A percentile compares a stretch with the other conserved stretches of the same genome.
phyloP scores from a whole-genome alignment of 2,329 filamentous ascomycete genomes.

The Epichloe gansuensis region DNA sequence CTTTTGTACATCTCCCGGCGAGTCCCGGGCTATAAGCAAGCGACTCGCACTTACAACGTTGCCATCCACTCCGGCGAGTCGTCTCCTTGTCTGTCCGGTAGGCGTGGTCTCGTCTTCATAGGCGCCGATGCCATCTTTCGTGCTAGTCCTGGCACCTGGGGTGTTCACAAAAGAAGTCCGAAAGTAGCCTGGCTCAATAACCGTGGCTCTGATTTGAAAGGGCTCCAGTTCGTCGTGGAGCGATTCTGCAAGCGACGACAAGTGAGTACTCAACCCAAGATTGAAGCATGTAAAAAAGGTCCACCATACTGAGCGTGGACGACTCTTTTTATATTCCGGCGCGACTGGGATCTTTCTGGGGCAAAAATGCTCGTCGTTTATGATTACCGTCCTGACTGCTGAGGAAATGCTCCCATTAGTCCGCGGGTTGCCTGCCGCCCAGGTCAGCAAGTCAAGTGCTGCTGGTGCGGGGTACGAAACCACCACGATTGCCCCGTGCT shows the following conservation, averaged over 20 bases:
- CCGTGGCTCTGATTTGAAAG: constrained; percentile 29
- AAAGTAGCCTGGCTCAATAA: constrained; percentile 41
- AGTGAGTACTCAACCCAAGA: neutral
- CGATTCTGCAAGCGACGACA: constrained; percentile 31
- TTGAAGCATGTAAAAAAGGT: no score
- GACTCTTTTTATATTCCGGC: no score
- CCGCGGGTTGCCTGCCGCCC: no score
- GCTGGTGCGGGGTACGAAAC: constrained; percentile 29
- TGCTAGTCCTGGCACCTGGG: constrained; percentile 14
- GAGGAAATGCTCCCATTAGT: no score
- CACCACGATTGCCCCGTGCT: no score
- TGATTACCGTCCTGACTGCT: no score
- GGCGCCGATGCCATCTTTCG: constrained; percentile 19
- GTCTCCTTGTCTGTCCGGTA: constrained; percentile 14
- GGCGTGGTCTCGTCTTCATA: constrained; percentile 20
- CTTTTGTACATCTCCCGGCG: constrained; percentile 43
- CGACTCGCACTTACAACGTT: constrained; percentile 11
- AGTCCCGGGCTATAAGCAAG: constrained; percentile 10
- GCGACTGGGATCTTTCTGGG: no score
- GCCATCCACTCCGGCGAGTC: constrained; percentile 25
- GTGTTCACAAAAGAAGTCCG: constrained; percentile 34
- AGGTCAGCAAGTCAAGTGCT: constrained; percentile 28
- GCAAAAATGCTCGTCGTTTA: no score
- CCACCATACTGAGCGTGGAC: no score
- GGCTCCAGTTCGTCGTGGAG: constrained; percentile 29